Conservation (phyloP, 2,329 filamentous ascomycete species). For the Coniochaeta pulveracea region DNA sequence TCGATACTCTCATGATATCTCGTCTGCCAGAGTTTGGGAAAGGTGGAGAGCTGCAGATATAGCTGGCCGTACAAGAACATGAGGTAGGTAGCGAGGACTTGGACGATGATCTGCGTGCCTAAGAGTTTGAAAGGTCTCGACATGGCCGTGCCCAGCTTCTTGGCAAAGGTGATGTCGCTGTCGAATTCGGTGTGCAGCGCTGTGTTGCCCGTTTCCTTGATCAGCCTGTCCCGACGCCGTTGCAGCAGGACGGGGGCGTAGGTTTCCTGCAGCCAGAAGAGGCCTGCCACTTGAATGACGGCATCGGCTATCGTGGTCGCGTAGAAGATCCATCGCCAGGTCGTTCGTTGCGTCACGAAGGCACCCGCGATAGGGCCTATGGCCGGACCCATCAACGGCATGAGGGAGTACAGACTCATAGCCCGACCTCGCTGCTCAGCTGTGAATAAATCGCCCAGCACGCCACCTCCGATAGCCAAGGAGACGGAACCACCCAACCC, state of each 20-base stretch:
- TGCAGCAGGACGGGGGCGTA: constrained; percentile 53
- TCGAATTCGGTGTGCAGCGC: constrained; percentile 41
- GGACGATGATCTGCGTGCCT: constrained; percentile 38
- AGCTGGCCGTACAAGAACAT: constrained; percentile 36
- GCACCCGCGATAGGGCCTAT: constrained; percentile 56
- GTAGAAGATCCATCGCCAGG: constrained; percentile 67
- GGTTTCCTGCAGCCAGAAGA: constrained; percentile 54
- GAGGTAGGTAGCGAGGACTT: constrained; percentile 37
- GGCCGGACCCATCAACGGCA: constrained; percentile 53
- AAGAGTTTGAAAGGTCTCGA: constrained; percentile 39
- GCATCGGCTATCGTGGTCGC: constrained; percentile 51
- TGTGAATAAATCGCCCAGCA: constrained; percentile 35
- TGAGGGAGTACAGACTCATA: constrained; percentile 50
- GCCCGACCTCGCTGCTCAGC: constrained; percentile 52
- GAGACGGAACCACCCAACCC: constrained; percentile 48
- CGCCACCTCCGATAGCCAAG: constrained; percentile 32
- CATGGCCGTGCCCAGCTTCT: constrained; percentile 26
- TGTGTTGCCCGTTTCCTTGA: constrained; percentile 43
- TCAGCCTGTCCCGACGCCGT: constrained; percentile 38
- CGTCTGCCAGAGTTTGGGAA: constrained; percentile 29
- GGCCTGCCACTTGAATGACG: constrained; percentile 43
- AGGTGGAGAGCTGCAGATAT: constrained; percentile 41
- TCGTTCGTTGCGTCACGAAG: constrained; percentile 51
- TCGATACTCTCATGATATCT: constrained; percentile 21
- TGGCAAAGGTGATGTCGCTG: constrained; percentile 17